Evolutionary conservation across 352 stramenopile species (phyloP), one percentile per base, ranked within the genome.

Genomic region (Phytophthora europaea): DNA sequence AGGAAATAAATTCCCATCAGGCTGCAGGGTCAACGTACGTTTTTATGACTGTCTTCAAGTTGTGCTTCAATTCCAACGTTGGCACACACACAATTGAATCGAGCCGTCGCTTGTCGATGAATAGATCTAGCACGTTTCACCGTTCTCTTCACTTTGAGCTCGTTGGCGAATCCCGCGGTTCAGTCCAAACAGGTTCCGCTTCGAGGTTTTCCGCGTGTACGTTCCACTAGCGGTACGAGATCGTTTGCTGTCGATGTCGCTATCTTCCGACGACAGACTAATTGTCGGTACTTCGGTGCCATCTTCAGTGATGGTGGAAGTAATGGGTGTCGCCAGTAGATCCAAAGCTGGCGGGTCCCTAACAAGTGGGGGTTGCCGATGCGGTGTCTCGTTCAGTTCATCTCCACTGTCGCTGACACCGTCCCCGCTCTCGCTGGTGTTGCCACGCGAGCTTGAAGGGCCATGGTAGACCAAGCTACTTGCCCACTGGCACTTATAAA

Each of bases 401-500:
- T 61, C 53, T n/a, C 66, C 51, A 20, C 18, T 61, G 48, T 65
- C 45, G 12, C 61, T 68, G 9, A 67, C 54, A 28, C n/a, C 31
- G 16, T 23, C 55, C 3, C 2, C 26, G 13, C 22, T 61, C 16
- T 36, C 31, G 26, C 23, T 66, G 18, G 33, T 53, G 57, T 64
- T 67, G 23, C 48, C 65, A 23, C 61, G 57, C 53, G 67, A 64
- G 18, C 64, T 69, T 10, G 75, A 74, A 33, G 67, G 67, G 4
- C 63, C 70, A 38, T 81, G 72, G 43, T 84, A 80, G 12, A 81
- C 58, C 59, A 90, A 82, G 60, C 73, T 91, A 50, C 83, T 85
- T 1, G 87, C 82, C 86, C 88, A 94, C 31, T 88, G 82, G 60
- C 86, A 93, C 36, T 91, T 90, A 70, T 90, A 83, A 72, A 88